Evolutionary conservation across 371 early-diverging fungal genomes (phyloP), one percentile per base, ranked within the genome.

Genomic region (Mortierella sp.): DNA sequence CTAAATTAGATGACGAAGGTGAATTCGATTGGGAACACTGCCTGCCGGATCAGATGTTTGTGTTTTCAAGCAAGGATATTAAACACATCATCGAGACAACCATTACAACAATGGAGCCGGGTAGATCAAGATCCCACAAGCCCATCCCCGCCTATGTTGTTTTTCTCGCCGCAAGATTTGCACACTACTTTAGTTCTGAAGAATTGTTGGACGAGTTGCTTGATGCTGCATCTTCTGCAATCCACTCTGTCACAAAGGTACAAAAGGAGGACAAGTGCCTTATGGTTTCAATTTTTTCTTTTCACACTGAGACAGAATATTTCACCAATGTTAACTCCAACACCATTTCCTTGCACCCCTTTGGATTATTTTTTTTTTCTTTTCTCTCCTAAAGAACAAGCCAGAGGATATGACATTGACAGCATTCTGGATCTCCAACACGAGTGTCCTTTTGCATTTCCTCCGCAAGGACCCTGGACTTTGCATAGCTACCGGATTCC

Each of bases 41-140:
- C 82, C 83, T 87, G 63, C 92, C 92, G 15, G 94, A 95, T 82
- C 96, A 98, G 83, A 98, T 98, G 98, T 93, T 96, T 88, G 97
- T 96, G 31, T 95, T 97, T 80, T 89, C 90, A 37, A 86, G 86
- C 43, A 85, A 89, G 60, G 86, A 92, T 35, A 82, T 96, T 53
- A 86, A 88, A 7, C 88, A 88, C 63, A 91, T 97, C 43, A 85
- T 97, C 34, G 85, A 93, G 53, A 90, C 89, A 0, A 85, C 93
- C 10, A 87, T 96, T 57, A 88, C 85, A 29, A 77, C 86, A 31
- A 89, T 94, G 63, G 88, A 86, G 32, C 93, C 94, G 2, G 68
- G 86, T 2, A 67, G 84, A 28, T 83, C 90, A 31, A 84, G 85
- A 10, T 82, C 89, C 56, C 88, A 92, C 54, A 89, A 87, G 45